Evolutionary conservation across 2,329 filamentous ascomycete species (phyloP).

Genomic region (Paecilomyces variotii): DNA sequence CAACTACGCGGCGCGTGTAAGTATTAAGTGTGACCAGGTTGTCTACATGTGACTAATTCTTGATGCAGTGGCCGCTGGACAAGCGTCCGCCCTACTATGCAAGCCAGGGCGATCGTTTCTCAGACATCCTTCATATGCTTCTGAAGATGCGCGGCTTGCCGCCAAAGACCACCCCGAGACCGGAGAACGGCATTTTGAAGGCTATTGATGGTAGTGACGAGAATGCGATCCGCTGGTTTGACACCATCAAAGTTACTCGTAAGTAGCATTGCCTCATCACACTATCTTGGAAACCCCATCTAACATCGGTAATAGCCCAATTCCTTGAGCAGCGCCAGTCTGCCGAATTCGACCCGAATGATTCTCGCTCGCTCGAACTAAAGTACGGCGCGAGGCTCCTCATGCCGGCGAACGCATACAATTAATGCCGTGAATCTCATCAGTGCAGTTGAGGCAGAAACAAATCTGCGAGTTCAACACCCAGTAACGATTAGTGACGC

Average conservation of each 20-base stretch:
- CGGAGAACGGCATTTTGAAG: constrained; percentile 31
- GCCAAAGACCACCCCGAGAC: constrained; percentile 30
- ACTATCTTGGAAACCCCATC: not conserved
- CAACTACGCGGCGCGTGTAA: constrained; percentile 26
- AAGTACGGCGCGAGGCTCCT: constrained; percentile 30
- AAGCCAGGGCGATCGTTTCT: constrained; percentile 50
- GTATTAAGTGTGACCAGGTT: constrained; percentile 4
- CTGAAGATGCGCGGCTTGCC: constrained; percentile 49
- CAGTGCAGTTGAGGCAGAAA: not conserved
- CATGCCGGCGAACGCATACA: constrained; percentile 12
- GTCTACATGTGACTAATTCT: constrained; percentile 1
- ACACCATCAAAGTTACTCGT: constrained; percentile 33
- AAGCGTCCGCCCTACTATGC: constrained; percentile 45
- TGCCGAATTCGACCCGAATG: constrained; percentile 29
- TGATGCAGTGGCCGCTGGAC: constrained; percentile 45
- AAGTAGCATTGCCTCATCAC: constrained; percentile 12
- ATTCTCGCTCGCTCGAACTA: constrained; percentile 36
- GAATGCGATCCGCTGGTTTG: constrained; percentile 33
- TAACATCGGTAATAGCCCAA: constrained; percentile 18
- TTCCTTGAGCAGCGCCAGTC: constrained; percentile 31
- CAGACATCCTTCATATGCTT: constrained; percentile 50
- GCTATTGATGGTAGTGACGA: constrained; percentile 31
- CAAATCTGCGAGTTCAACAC: not conserved
- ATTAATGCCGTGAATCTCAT: not conserved
- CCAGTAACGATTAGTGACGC: not conserved